phyloP scores from a whole-genome alignment of 768 basidiomycete genomes.

The Mycena pura region DNA sequence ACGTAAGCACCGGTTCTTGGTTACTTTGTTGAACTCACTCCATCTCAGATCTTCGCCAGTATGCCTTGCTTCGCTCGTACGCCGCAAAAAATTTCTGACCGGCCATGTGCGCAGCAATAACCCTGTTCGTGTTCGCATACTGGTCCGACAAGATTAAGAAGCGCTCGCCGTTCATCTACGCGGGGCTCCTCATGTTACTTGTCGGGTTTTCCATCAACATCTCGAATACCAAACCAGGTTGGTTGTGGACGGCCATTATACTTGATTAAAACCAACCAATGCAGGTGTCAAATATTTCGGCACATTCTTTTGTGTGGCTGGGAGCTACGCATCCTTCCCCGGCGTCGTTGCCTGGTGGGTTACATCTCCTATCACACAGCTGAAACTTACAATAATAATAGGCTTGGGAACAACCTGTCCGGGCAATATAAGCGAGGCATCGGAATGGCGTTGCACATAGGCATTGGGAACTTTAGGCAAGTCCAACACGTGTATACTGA shows the following conservation, averaged over 20 bases:
- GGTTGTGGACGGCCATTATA: neutral
- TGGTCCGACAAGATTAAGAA: slow-evolving; percentile 62
- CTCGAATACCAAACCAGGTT: slow-evolving; percentile 45
- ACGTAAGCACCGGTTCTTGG: slow-evolving; percentile 31
- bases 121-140: slow-evolving; percentile 57
- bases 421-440: slow-evolving; percentile 76
- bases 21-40: neutral
- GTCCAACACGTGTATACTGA: neutral
- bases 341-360: slow-evolving; percentile 66
- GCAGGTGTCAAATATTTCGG: slow-evolving; percentile 72
- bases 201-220: slow-evolving; percentile 72
- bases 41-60: slow-evolving; percentile 54
- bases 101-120: slow-evolving; percentile 50
- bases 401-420: slow-evolving; percentile 70
- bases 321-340: slow-evolving; percentile 67
- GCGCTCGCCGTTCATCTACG: slow-evolving; percentile 65
- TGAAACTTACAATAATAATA: slow-evolving; percentile 31
- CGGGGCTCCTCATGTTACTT: slow-evolving; percentile 44
- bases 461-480: slow-evolving; percentile 61
- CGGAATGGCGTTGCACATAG: slow-evolving; percentile 71
- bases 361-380: neutral
- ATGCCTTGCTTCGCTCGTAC: slow-evolving; percentile 28
- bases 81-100: neutral
- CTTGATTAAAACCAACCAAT: neutral
- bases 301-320: slow-evolving; percentile 70